Percentiles rank a stretch among this genome's conserved stretches.
phyloP scores from a whole-genome alignment of 345 rosid genomes.

The Arabidopsis arenosa region DNA sequence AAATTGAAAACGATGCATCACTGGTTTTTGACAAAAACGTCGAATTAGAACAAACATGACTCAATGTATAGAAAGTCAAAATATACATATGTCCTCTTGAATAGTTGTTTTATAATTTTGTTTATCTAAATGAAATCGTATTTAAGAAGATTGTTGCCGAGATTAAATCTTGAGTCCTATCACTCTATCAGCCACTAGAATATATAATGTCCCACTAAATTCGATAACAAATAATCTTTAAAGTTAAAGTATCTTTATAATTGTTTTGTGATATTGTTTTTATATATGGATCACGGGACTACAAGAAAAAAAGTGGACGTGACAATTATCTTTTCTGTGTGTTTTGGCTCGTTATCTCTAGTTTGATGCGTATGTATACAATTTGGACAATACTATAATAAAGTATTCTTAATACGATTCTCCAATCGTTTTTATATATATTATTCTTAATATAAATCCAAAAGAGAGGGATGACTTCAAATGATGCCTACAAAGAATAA shows the following conservation, averaged over 20 bases:
- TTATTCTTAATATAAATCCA: conserved; percentile 6
- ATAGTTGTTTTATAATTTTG: conserved; percentile 1
- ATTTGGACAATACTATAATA: conserved; percentile 18
- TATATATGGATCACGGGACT: conserved; percentile 39
- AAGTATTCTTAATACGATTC: conserved; percentile 9
- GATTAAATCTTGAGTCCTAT: conserved; percentile 4
- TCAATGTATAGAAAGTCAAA: background rate
- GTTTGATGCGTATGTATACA: conserved; percentile 20
- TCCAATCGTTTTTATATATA: background rate
- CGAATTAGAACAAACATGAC: background rate
- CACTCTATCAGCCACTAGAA: conserved; percentile 23
- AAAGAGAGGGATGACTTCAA: conserved; percentile 25
- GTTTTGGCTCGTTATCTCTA: conserved; percentile 14
- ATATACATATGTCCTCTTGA: background rate
- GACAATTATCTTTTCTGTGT: conserved; percentile 33
- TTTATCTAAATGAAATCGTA: conserved; percentile 8
- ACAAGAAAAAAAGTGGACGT: conserved; percentile 36
- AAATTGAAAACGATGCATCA: conserved; percentile 37
- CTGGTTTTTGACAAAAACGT: conserved; percentile 16
- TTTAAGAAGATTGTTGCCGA: background rate
- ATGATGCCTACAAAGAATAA: conserved; percentile 27
- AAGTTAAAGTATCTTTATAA: conserved; percentile 26
- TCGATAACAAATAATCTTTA: conserved; percentile 21
- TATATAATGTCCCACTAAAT: conserved; percentile 20
- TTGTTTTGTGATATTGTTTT: conserved; percentile 20